Evolutionary conservation across 2,329 filamentous ascomycete species (phyloP), one percentile per base, ranked within the genome.

Genomic region (Parasarocladium wereldwijsianum): DNA sequence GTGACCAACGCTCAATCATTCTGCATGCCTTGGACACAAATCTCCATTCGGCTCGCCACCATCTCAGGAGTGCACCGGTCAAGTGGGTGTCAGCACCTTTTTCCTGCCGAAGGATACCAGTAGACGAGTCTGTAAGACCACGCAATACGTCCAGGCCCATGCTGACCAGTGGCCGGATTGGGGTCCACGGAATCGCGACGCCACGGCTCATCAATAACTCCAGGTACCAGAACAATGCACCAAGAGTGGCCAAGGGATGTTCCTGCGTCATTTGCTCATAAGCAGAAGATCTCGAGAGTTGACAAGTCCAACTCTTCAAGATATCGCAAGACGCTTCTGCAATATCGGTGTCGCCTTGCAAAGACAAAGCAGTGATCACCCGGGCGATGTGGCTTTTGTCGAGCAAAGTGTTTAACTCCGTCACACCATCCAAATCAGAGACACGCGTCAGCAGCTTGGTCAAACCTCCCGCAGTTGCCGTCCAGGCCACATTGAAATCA

Each of bases 41-140:
- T 33, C 70, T 66, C 92, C 92, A 98, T 41, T 86, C 70, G 33
- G 72, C 70, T 36, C 73, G 68, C 92, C 92, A 98, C 57, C 92
- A 83, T 20, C 66, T 68, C 44, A 79, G 66, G 10, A 92, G 64
- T 17, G 28, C 24, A 5, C 19, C 16, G 7, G 28, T 30, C 5
- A 30, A 15, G 8, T 17, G 8, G 15, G 19, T 24, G 11, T 30
- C 28, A 4, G 75, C 70, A 20, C 68, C 61, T 9, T 69, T 64
- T 39, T 87, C 78, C 34, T 64, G 65, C 38, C 69, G 58, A 29
- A 74, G 49, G 31, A 74, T 58, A 26, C 73, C 73, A 3, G 57
- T 57, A 0, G 63, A 55, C 4, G 65, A 57, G 34, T 75, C 70
- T 38, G 64, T 68, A 16, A 78, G 55, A 15, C 61, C 63, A 15